Conservation (phyloP, 31 red algal genomes). For the Porphyra umbilicalis region DNA sequence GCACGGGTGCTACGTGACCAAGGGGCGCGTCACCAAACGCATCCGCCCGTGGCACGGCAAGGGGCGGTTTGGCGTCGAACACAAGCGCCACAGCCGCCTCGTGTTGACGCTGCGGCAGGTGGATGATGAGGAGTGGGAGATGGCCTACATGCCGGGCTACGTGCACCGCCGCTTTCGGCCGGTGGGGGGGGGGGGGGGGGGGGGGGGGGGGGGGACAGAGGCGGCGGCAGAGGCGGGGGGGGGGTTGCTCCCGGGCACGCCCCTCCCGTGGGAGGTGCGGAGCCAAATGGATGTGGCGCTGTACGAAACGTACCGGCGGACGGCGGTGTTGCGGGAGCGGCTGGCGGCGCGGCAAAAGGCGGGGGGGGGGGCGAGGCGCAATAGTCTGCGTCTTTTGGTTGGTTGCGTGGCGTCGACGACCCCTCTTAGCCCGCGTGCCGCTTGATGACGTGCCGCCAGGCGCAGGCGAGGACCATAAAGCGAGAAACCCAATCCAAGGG, state of each 20-base stretch:
- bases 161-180: conserved; percentile 30
- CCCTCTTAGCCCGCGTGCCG: no score
- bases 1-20: conserved; percentile 55
- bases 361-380: neutral
- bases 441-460: no score
- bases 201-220: neutral
- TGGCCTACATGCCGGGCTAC: conserved; percentile 40
- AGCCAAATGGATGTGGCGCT: neutral
- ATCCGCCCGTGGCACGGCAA: conserved; percentile 95
- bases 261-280: neutral
- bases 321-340: neutral
- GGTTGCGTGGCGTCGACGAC: no score
- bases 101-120: conserved; percentile 66
- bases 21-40: conserved; percentile 55
- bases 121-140: conserved; percentile 57
- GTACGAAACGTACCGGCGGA: neutral
- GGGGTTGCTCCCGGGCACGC: neutral
- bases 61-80: conserved; percentile 73
- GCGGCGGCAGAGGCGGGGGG: neutral
- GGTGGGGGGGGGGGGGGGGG: neutral
- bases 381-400: neutral
- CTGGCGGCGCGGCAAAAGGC: neutral
- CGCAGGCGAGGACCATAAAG: no score
- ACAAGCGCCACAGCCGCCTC: conserved; percentile 80
- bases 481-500: no score